A percentile compares a stretch with the other conserved stretches of the same genome.
Conservation (phyloP, 768 basidiomycete species). For the Cubamyces lactineus region DNA sequence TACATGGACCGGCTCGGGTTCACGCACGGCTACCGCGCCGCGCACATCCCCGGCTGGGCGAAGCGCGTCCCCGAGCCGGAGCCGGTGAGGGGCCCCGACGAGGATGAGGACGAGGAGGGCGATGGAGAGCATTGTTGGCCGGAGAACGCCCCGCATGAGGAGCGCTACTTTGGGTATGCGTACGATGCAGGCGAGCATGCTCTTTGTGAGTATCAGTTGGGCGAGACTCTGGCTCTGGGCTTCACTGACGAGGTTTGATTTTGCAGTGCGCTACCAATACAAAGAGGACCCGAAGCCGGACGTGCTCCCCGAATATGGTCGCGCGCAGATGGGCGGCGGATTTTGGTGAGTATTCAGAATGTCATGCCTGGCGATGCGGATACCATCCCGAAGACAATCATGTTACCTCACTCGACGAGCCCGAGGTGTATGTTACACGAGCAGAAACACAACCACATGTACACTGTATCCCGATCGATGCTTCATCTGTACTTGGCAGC, state of each 20-base stretch:
- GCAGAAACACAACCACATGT: too few species aligned
- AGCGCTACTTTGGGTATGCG: slow-evolving; percentile 38
- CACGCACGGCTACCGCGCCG: slow-evolving; percentile 29
- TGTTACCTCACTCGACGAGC: too few species aligned
- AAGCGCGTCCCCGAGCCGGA: neutral
- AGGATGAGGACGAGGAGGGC: slow-evolving; percentile 16
- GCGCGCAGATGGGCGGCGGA: neutral
- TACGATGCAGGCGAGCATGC: slow-evolving; percentile 41
- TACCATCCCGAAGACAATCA: too few species aligned
- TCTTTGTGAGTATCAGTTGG: slow-evolving; percentile 34
- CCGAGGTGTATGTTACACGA: too few species aligned
- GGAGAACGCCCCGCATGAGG: slow-evolving; percentile 28
- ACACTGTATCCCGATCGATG: too few species aligned
- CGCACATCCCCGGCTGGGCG: slow-evolving; percentile 21
- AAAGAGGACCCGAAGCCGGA: slow-evolving; percentile 10
- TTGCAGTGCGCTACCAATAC: slow-evolving; percentile 10
- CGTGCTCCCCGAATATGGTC: slow-evolving; percentile 8
- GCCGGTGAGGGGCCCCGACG: slow-evolving; percentile 19
- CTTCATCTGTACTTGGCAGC: too few species aligned
- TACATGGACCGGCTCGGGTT: slow-evolving; percentile 35
- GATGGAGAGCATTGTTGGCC: slow-evolving; percentile 36
- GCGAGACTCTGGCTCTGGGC: too few species aligned
- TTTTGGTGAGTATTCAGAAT: neutral
- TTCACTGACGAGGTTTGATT: neutral
- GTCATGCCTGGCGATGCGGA: too few species aligned